Conservation (phyloP, 2,329 filamentous ascomycete genomes). For the Emydomyces testavorans region DNA sequence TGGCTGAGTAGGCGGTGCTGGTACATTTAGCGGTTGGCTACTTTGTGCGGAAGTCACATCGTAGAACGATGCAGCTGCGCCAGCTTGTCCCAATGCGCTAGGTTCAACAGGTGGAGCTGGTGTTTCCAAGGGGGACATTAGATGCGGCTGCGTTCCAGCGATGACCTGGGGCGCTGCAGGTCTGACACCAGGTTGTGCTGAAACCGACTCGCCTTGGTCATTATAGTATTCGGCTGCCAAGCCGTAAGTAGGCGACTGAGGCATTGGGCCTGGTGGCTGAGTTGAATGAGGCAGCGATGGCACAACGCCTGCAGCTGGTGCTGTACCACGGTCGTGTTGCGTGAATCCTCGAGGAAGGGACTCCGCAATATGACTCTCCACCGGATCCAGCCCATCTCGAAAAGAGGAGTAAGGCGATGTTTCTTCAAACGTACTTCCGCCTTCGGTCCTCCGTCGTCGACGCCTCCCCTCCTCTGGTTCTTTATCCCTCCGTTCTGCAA, state of each 20-base stretch:
- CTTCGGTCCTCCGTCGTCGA: not conserved
- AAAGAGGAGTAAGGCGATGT: conserved; percentile 1
- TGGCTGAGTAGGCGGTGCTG: conserved; percentile 17
- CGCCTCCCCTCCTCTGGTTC: not conserved
- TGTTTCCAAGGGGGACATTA: conserved; percentile 42
- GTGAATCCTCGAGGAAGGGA: not conserved
- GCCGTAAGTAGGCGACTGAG: conserved; percentile 31
- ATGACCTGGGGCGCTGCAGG: conserved; percentile 42
- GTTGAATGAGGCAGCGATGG: not conserved
- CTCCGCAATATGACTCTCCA: not conserved
- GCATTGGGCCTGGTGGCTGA: conserved; percentile 9
- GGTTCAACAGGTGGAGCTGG: conserved; percentile 49
- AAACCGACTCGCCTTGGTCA: conserved; percentile 50
- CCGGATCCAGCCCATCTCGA: not conserved
- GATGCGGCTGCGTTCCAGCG: conserved; percentile 45
- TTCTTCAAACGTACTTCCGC: not conserved
- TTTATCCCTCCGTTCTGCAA: not conserved
- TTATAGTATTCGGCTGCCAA: conserved; percentile 52
- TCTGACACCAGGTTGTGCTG: conserved; percentile 49
- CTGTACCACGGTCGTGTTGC: not conserved
- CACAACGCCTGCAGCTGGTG: not conserved
- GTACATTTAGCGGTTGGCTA: not conserved
- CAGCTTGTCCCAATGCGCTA: conserved; percentile 39
- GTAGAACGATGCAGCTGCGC: conserved; percentile 19
- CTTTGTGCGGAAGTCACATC: not conserved